Evolutionary conservation across 768 basidiomycete species (phyloP), one percentile per base, ranked within the genome.

Genomic region (Nevesoporus exiguus): DNA sequence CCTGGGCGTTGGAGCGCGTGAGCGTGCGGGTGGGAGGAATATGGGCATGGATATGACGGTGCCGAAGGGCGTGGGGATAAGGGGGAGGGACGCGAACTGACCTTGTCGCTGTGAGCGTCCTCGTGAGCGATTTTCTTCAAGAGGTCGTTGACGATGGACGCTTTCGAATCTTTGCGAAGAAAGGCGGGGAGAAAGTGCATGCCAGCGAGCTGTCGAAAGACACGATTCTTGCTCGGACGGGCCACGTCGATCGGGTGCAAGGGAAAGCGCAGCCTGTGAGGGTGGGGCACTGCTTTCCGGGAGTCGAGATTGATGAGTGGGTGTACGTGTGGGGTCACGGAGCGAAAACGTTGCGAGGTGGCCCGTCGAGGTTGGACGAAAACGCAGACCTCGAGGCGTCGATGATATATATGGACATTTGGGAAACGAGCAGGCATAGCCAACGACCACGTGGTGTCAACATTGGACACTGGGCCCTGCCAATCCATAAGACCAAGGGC

Each of bases 151-250:
- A 61, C 21, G 50, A 66, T 57, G 11, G 50, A 61, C 3, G 61
- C 47, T 56, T 62, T 67, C 8, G 66, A 58, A 45, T 63, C 63
- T 50, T 66, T 68, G 17, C 66, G 66, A 37, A 66, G 58, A 37
- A 68, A 66, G 17, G 63, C 54, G 3, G 66, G 64, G 14, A 66
- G 58, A 51, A 66, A 54, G 61, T 55, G 66, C 65, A 66, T 66
- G 42, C 61, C 57, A 58, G 43, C 24, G 29, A 21, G 25, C 11
- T 52, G 44, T 49, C 25, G 13, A 57, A 25, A 47, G 47, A 33
- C 60, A 24, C 40, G 9, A 17, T 27, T 30, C 31, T 17, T 21
- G 39, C 37, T 40, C 43, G 58, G 52, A 31, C 19, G 59, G 21
- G 29, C 40, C 30, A 31, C 5, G 31, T 47, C 33, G 36, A 65